Conservation (phyloP, 192 early-diverging fungal species). For the Podila verticillata region DNA sequence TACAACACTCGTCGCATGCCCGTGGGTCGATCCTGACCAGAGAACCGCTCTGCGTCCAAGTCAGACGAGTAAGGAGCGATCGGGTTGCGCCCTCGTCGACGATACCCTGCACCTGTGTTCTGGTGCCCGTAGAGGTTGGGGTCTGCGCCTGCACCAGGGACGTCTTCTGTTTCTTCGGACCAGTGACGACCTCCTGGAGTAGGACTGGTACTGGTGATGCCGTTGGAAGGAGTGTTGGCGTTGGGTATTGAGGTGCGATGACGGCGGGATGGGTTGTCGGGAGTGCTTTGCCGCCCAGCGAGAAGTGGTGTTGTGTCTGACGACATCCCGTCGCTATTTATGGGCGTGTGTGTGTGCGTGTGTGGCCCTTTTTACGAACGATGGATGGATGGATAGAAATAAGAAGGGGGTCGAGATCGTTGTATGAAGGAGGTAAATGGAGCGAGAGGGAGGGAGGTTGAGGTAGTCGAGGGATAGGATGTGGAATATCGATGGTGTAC, state of each 20-base stretch:
- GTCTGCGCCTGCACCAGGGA: slow-evolving; percentile 23
- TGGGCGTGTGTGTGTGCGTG: neutral
- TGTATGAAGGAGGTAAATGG: too few relatives aligned
- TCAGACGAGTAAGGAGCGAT: neutral
- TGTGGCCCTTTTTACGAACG: neutral
- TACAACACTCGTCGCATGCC: slow-evolving; percentile 15
- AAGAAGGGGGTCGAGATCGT: too few relatives aligned
- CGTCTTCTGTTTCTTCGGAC: slow-evolving; percentile 50
- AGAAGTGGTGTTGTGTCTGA: slow-evolving; percentile 51
- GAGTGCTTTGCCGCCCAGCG: neutral
- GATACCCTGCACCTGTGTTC: slow-evolving; percentile 39
- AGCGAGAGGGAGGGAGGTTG: too few relatives aligned
- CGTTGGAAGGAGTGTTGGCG: neutral
- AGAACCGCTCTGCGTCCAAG: slow-evolving; percentile 45
- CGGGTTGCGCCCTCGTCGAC: slow-evolving; percentile 23
- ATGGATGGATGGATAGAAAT: neutral
- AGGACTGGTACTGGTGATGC: neutral
- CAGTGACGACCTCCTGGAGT: slow-evolving; percentile 21
- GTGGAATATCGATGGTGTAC: neutral
- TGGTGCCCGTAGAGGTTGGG: slow-evolving; percentile 40
- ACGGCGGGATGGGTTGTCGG: neutral
- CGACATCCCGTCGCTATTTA: neutral
- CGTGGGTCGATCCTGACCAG: slow-evolving; percentile 40
- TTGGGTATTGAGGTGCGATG: slow-evolving; percentile 21
- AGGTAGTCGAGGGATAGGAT: too few relatives aligned